A percentile compares a stretch with the other conserved stretches of the same genome.
Evolutionary conservation across 139 green algal species (phyloP).

Genomic region (Auxenochlorella pyrenoidosa): DNA sequence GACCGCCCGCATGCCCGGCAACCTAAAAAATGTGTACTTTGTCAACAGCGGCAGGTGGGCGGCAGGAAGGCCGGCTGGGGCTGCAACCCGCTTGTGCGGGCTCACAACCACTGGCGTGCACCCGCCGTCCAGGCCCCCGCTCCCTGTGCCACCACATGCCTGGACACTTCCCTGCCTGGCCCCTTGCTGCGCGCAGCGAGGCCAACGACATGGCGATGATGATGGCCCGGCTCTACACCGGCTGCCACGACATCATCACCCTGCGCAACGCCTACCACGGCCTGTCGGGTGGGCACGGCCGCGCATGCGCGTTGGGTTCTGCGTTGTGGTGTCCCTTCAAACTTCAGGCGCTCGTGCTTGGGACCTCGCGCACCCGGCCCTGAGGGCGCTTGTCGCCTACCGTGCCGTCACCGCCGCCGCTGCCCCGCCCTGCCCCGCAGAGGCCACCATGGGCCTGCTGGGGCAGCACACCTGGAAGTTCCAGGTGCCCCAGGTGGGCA

Average conservation of each 20-base stretch:
- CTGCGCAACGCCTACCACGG: conserved; percentile 97
- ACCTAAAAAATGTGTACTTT: conserved; percentile 83
- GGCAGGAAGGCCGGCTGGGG: no score
- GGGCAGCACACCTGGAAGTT: conserved; percentile 95
- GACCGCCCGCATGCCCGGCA: conserved; percentile 61
- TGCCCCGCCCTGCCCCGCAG: neutral
- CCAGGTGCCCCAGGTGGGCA: neutral
- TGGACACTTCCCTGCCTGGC: neutral
- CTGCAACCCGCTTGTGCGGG: no score
- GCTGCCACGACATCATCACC: conserved; percentile 90
- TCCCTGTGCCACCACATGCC: neutral
- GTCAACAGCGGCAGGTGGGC: conserved; percentile 71
- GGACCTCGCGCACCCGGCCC: no score
- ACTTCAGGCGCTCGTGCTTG: no score
- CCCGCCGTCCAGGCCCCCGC: neutral
- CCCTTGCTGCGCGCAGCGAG: conserved; percentile 59
- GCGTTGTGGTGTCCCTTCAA: no score
- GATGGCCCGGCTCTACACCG: conserved; percentile 70
- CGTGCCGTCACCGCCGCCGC: neutral
- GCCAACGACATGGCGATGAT: conserved; percentile 92
- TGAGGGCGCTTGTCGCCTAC: no score
- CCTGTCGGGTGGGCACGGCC: conserved; percentile 56
- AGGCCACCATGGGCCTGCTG: conserved; percentile 89
- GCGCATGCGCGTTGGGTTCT: neutral
- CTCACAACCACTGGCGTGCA: no score